These are phyloP conservation scores for Cystofilobasidium bisporidii DNA, from an alignment of 768 basidiomycete genomes.

Conservation along the genomic window DNA sequence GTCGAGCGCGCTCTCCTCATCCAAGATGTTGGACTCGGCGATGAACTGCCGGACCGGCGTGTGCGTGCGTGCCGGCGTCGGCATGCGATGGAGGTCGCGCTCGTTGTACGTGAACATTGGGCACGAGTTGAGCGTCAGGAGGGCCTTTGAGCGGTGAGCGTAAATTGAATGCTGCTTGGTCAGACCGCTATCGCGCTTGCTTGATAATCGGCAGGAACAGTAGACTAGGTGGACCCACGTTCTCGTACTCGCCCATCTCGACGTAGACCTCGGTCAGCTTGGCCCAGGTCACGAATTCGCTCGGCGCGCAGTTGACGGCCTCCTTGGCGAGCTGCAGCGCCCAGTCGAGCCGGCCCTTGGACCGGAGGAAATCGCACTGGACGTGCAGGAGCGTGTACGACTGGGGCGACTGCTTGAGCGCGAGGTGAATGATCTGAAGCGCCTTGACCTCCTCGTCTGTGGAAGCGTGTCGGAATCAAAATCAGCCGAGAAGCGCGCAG, in stretches of 20 bases:
- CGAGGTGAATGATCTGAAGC: conserved; percentile 78
- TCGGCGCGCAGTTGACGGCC: conserved; percentile 95
- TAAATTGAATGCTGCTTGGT: too few species aligned
- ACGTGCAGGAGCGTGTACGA: conserved; percentile 89
- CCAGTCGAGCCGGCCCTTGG: conserved; percentile 76
- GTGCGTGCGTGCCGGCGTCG: conserved; percentile 69
- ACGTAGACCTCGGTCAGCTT: conserved; percentile 93
- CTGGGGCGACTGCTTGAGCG: conserved; percentile 75
- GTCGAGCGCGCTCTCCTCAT: conserved; percentile 70
- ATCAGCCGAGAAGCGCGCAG: too few species aligned
- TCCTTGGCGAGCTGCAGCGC: conserved; percentile 83
- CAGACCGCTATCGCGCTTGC: too few species aligned
- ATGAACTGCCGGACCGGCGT: conserved; percentile 78
- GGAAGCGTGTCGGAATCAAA: too few species aligned
- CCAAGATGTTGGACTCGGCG: conserved; percentile 66
- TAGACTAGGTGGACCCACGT: conserved; percentile 38
- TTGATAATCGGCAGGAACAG: too few species aligned
- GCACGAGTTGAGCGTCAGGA: conserved; percentile 94
- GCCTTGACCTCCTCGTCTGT: conserved; percentile 97
- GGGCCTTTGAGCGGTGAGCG: conserved; percentile 53
- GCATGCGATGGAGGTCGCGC: conserved; percentile 76
- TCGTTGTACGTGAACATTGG: conserved; percentile 99
- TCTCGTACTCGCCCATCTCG: conserved; percentile 76
- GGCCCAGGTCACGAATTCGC: conserved; percentile 98
- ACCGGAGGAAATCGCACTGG: conserved; percentile 85